Evolutionary conservation across 305 asterid species (phyloP).

Genomic region (Andrographis paniculata): DNA sequence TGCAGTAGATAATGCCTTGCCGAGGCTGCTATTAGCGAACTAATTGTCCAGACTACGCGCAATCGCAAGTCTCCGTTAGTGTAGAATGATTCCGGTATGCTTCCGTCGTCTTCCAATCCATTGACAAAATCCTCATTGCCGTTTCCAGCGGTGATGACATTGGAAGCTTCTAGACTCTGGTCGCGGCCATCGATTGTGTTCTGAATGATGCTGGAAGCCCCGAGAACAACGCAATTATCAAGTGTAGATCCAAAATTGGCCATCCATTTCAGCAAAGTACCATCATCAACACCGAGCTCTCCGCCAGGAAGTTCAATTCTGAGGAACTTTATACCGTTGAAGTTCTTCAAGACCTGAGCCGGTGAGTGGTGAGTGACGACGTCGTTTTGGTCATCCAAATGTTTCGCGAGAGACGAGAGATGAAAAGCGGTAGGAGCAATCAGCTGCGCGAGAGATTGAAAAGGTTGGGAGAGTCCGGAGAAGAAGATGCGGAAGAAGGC

Average conservation of each 20-base stretch:
- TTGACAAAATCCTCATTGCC: slow-evolving; percentile 12
- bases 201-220: slow-evolving; percentile 59
- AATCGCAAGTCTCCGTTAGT: slow-evolving; percentile 83
- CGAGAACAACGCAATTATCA: slow-evolving; percentile 79
- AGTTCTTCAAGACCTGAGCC: slow-evolving; percentile 72
- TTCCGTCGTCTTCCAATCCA: slow-evolving; percentile 50
- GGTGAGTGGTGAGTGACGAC: slow-evolving; percentile 92
- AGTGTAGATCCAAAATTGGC: slow-evolving; percentile 88
- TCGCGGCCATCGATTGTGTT: slow-evolving; percentile 8
- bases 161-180: too few species aligned
- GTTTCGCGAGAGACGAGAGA: slow-evolving; percentile 26
- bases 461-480: slow-evolving; percentile 51
- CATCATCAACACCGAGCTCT: slow-evolving; percentile 78
- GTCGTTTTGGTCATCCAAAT: slow-evolving; percentile 37
- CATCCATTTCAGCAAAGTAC: slow-evolving; percentile 81
- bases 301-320: slow-evolving; percentile 79
- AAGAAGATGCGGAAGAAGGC: slow-evolving; percentile 50
- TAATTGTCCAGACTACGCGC: slow-evolving; percentile 98
- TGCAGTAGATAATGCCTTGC: slow-evolving; percentile 92
- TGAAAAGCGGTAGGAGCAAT: slow-evolving; percentile 40
- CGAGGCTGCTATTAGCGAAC: slow-evolving; percentile 92
- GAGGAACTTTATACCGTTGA: slow-evolving; percentile 67
- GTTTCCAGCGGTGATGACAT: slow-evolving; percentile 15
- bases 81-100: slow-evolving; percentile 91
- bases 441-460: slow-evolving; percentile 57